Base-by-base conservation (phyloP, 2,329 filamentous ascomycete species). In the Aspergillus cejpii region DNA sequence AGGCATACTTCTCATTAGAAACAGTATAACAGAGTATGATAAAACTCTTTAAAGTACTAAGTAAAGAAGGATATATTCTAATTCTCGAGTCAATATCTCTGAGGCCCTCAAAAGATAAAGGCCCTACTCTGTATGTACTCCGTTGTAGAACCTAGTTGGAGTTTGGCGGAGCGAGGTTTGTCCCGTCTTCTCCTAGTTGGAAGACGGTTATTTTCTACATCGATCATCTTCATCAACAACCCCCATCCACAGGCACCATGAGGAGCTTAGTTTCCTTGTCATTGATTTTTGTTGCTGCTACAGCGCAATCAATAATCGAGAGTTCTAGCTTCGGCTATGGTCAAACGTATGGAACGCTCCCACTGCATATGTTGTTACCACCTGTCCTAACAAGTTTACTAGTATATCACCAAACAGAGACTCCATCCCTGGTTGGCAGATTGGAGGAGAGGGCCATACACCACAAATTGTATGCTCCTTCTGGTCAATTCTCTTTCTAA, bases 311-410 rank as follows among this genome's bases (percentile, higher is more conserved):
- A 56, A 72, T 87, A 43, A 77, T 87, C 60, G 83, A 81, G 54
- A 80, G 82, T 59, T 76, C 88, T 39, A 90, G 85, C 64, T 94
- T 94, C 64, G 88, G 88, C 28, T 78, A 85, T 60, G 76, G 78
- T 49, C 74, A 76, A 56, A 78, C 74, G 82, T 84, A 70, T 42
- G 33, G 34, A 67, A 44, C 23, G 11, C 40, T 26, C 49, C 37
- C 34, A 24, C 7, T 23, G 15, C 24, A 8, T 20, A 20, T 37
- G 29, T 11, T 41, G 34, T 43, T 31, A 11, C 7, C 12, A n/a
- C 38, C 41, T 48, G 27, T 41, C 47, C 48, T 47, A 27, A 49
- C 42, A 20, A 20, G 11, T 24, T 42, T 37, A 34, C 45, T 53
- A 84, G 82, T 56, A 79, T 92, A 70, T 84, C 84, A 40, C 76